Percentiles rank a stretch among this genome's conserved stretches.
Evolutionary conservation across 352 stramenopile genomes (phyloP).

Genomic region (Aphanomyces astaci): DNA sequence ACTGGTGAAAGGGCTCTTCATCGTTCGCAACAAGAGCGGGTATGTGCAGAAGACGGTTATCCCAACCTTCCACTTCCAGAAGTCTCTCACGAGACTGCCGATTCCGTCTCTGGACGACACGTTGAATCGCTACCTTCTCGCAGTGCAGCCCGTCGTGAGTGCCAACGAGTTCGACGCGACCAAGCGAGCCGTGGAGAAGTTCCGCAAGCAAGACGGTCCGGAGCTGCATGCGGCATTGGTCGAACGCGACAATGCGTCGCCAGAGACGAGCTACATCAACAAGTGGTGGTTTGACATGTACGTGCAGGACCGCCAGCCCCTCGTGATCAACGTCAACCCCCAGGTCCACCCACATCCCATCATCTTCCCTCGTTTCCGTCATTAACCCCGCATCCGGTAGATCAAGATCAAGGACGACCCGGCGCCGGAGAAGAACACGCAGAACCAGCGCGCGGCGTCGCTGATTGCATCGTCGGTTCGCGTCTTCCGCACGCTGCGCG

Average conservation of each 20-base stretch:
- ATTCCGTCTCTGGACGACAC: conserved; percentile 84
- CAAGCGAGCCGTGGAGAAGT: conserved; percentile 44
- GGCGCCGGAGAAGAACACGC: conserved; percentile 72
- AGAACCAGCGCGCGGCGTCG: conserved; percentile 72
- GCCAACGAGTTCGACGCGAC: conserved; percentile 49
- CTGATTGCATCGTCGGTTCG: conserved; percentile 80
- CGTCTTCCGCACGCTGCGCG: conserved; percentile 72
- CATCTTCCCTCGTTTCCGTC: conserved; percentile 2
- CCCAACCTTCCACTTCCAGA: conserved; percentile 84
- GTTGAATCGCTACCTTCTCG: conserved; percentile 60
- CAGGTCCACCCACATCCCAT: conserved; percentile 30
- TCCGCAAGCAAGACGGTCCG: conserved; percentile 46
- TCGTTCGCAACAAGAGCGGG: conserved; percentile 12
- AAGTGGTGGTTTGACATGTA: conserved; percentile 92
- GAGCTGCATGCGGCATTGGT: conserved; percentile 70
- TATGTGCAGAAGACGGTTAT: conserved; percentile 85
- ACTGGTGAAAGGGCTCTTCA: too few relatives aligned
- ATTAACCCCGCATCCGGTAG: conserved; percentile 18
- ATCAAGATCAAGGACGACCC: conserved; percentile 83
- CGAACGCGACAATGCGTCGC: conserved; percentile 63
- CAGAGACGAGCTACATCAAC: conserved; percentile 88
- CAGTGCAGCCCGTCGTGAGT: conserved; percentile 66
- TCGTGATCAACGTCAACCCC: conserved; percentile 88
- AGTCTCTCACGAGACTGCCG: conserved; percentile 73
- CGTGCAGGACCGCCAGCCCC: conserved; percentile 70